A percentile compares a stretch with the other conserved stretches of the same genome.
Conservation (phyloP, 805 yeast species). For the Teunomyces panamensis region DNA sequence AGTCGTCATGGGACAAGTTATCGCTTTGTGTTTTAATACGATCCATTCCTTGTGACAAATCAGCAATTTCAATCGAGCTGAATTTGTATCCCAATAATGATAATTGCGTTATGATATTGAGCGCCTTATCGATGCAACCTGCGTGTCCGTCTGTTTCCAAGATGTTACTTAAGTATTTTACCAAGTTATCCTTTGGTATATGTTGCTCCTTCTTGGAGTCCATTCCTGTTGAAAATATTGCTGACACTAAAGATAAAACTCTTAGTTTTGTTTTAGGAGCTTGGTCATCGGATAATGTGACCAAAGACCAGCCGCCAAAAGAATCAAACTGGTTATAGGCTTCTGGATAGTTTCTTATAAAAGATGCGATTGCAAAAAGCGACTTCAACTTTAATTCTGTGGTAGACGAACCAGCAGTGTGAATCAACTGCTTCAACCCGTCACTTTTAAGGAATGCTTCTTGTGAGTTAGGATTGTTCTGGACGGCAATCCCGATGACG, state of each 20-base stretch:
- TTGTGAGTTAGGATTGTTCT: conserved; percentile 81
- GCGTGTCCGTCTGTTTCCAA: conserved; percentile 38
- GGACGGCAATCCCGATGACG: conserved; percentile 86
- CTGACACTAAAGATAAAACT: conserved; percentile 54
- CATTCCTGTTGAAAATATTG: conserved; percentile 54
- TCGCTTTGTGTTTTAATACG: conserved; percentile 44
- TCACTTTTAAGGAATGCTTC: conserved; percentile 55
- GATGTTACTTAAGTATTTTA: conserved; percentile 28
- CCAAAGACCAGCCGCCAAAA: conserved; percentile 59
- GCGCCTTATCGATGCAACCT: conserved; percentile 55
- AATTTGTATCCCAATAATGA: conserved; percentile 43
- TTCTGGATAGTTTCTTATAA: conserved; percentile 62
- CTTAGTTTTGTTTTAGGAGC: conserved; percentile 49
- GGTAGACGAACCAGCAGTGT: conserved; percentile 25
- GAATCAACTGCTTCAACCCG: conserved; percentile 47
- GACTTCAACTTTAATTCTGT: conserved; percentile 54
- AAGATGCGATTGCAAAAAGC: conserved; percentile 72
- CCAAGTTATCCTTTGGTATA: conserved; percentile 35
- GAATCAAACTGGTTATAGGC: conserved; percentile 56
- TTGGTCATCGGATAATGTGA: conserved; percentile 28
- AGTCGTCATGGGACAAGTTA: conserved; percentile 54
- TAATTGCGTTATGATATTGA: conserved; percentile 49
- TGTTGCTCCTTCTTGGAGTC: conserved; percentile 37
- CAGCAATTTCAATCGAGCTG: conserved; percentile 37
- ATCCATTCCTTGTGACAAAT: conserved; percentile 34